A percentile compares a stretch with the other conserved stretches of the same genome.
Evolutionary conservation across 2,329 filamentous ascomycete genomes (phyloP).

Genomic region (Aspergillus quadricinctus): DNA sequence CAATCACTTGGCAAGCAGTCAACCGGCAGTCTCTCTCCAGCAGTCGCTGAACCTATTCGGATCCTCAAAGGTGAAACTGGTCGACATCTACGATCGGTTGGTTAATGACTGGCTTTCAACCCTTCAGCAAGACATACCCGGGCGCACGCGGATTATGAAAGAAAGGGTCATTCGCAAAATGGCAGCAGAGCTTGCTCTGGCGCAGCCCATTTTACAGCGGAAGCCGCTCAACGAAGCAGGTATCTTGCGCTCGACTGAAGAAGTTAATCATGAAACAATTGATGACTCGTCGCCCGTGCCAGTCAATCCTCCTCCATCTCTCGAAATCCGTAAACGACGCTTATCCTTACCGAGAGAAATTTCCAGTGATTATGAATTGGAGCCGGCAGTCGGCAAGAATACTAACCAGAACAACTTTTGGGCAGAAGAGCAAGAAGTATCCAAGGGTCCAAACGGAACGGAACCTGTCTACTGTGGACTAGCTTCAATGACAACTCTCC

Average conservation of each 20-base stretch:
- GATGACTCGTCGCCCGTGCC: neutral
- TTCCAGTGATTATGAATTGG: neutral
- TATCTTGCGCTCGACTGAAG: neutral
- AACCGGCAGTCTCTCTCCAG: slow-evolving; percentile 1
- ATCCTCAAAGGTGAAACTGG: slow-evolving; percentile 17
- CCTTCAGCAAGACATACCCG: slow-evolving; percentile 30
- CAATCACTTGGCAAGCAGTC: neutral
- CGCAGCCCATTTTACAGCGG: slow-evolving; percentile 25
- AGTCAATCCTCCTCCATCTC: neutral
- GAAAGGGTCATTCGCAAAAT: slow-evolving; percentile 35
- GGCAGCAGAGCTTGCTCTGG: slow-evolving; percentile 33
- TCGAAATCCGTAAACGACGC: neutral
- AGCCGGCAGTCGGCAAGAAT: neutral
- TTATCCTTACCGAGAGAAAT: neutral
- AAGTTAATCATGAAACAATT: neutral
- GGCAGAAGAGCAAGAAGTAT: neutral
- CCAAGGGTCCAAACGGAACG: neutral
- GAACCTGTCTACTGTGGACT: slow-evolving; percentile 18
- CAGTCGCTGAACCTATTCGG: slow-evolving; percentile 17
- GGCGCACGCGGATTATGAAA: slow-evolving; percentile 35
- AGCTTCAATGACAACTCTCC: slow-evolving; percentile 28
- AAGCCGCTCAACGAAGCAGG: neutral
- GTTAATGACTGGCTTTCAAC: slow-evolving; percentile 34
- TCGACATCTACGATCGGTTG: slow-evolving; percentile 32
- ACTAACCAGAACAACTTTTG: neutral